A percentile compares a stretch with the other conserved stretches of the same genome.
These are phyloP conservation scores for Paramecium caudatum DNA, from an alignment of 73 alveolate genomes.

Conservation along the genomic window DNA sequence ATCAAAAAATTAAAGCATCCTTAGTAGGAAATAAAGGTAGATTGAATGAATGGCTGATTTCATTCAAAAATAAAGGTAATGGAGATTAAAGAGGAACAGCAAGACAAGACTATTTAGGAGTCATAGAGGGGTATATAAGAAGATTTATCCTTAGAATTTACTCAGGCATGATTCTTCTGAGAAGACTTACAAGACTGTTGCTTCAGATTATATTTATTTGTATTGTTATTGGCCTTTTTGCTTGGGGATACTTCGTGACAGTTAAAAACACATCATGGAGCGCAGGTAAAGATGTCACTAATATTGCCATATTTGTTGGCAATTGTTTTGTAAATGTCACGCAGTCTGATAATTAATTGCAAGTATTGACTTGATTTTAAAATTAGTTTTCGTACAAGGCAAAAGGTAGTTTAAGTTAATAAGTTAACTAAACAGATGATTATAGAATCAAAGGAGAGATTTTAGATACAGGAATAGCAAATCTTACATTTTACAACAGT, in stretches of 20 bases:
- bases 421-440: not conserved
- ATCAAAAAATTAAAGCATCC: conserved; percentile 3
- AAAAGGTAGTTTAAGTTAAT: not conserved
- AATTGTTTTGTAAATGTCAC: conserved; percentile 45
- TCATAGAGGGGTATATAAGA: not conserved
- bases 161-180: conserved; percentile 25
- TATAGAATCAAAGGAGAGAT: not conserved
- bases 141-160: not conserved
- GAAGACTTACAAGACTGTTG: conserved; percentile 38
- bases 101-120: not conserved
- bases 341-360: not conserved
- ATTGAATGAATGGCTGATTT: conserved; percentile 37
- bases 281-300: not conserved
- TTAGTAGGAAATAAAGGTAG: not conserved
- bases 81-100: not conserved
- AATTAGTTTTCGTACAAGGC: not conserved
- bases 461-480: conserved; percentile 30
- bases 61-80: not conserved
- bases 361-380: not conserved
- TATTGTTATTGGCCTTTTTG: not conserved
- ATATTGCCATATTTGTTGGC: not conserved
- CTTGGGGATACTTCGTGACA: conserved; percentile 56
- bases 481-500: conserved; percentile 23
- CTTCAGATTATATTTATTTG: not conserved
- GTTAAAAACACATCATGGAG: conserved; percentile 50